Base-by-base conservation (phyloP, 352 stramenopile genomes). In the Phytopythium kandeliae region DNA sequence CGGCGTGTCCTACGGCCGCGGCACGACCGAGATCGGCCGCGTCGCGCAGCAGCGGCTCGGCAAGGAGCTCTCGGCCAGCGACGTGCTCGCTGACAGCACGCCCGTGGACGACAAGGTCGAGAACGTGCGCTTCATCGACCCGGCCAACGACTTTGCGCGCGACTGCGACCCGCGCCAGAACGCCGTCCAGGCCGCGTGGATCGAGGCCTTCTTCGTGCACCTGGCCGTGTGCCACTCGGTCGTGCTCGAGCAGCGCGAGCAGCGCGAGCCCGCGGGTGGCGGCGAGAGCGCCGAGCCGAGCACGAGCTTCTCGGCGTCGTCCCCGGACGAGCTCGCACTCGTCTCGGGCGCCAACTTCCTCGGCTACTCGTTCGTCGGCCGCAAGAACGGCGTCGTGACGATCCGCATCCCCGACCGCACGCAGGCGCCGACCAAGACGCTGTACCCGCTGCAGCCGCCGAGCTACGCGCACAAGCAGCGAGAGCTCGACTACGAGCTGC, bases 211-310 rank as follows among this genome's bases (percentile, higher is more conserved):
- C 51, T 65, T 96, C 22, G 69, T 74, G 0, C 82, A 93, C 53
- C 57, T 96, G 33, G 79, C 85, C 9, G 75, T 96, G 7, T 93
- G 83, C 37, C 85, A 96, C 64, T 91, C 82, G 0, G 85, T 96
- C 31, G 81, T 95, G 30, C 56, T 89, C 8, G 85, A 96, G 35
- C 76, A 86, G 2, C 46, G 69, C 30, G 65, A 85, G 5, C n/a
- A 65, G 62, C 36, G 59, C 52, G 12, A 21, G 45, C 1, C 31
- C 28, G 33, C 34, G 19, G 33, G 58, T 10, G 2, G 21, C 30
- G 21, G 17, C 19, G 38, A 11, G 21, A 60, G 74, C 16, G 58
- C 59, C 25, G 58, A 52, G 19, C 26, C 48, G 6, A 63, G 57
- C 0, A 70, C 71, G 9, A 82, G 69, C 22, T 93, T 90, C 51